These are phyloP conservation scores for Xerocomellus chrysenteron DNA, from an alignment of 768 basidiomycete species.

Conservation along the genomic window DNA sequence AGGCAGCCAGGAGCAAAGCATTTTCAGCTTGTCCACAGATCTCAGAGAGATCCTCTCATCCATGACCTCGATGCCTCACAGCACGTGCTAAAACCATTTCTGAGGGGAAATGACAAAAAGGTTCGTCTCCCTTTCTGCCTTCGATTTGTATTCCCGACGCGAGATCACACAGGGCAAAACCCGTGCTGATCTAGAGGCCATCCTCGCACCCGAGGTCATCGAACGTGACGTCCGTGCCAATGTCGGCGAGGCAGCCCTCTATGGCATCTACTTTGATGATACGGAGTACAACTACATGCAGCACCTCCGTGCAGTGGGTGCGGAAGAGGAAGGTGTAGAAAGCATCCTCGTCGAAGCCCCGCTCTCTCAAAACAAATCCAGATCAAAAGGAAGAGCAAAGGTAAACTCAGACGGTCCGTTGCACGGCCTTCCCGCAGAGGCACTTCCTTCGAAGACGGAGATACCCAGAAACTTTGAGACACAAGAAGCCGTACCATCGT, in stretches of 20 bases:
- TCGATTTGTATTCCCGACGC: neutral
- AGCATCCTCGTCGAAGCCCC: constrained; percentile 82
- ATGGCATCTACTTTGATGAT: constrained; percentile 95
- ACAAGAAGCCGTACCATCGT: constrained; percentile 75
- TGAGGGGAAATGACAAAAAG: constrained; percentile 70
- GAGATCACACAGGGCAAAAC: constrained; percentile 65
- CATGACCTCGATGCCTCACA: constrained; percentile 88
- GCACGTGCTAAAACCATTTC: constrained; percentile 85
- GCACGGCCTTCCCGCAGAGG: constrained; percentile 64
- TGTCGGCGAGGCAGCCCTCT: constrained; percentile 83
- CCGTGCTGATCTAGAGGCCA: constrained; percentile 72
- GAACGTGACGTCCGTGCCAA: constrained; percentile 49
- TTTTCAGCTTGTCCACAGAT: constrained; percentile 96
- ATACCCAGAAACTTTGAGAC: constrained; percentile 74
- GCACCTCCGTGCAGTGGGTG: constrained; percentile 79
- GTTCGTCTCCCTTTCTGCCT: constrained; percentile 30
- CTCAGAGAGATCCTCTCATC: constrained; percentile 92
- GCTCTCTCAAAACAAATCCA: constrained; percentile 35
- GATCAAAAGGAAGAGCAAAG: constrained; percentile 35
- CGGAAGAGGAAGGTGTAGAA: constrained; percentile 78
- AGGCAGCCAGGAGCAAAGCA: constrained; percentile 87
- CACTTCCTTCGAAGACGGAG: constrained; percentile 69
- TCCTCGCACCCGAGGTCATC: constrained; percentile 49
- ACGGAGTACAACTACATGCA: constrained; percentile 98
- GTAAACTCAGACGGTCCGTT: constrained; percentile 39